Evolutionary conservation across 225 moss, liverwort and hornwort genomes (phyloP), one percentile per base, ranked within the genome.

Genomic region (Bryoerythrophyllum caledonicum): DNA sequence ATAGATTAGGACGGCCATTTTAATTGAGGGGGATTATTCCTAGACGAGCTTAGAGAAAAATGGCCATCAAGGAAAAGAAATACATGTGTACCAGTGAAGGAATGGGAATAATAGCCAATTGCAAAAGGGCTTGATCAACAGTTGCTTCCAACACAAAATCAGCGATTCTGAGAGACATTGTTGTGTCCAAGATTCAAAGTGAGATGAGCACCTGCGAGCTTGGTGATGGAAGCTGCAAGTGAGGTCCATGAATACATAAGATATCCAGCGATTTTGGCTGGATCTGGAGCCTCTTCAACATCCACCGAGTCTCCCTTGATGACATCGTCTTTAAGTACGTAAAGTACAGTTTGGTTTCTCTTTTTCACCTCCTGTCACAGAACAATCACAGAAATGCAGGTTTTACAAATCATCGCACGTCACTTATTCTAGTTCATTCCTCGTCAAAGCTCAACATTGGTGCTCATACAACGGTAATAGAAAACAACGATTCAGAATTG

Each of bases 171-270:
- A 49, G 12, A 44, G 25, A 26, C 11, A 60, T 68, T 14, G 25
- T 7, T 27, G 59, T 62, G n/a, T 19, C 54, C n/a, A 77, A 26
- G 60, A 70, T 38, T 16, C 24, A 1, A 62, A 3, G 71, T 30
- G 67, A 81, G 35, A 26, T 49, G 48, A 65, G 28, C 48, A 88
- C 92, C 92, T 87, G 94, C 94, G 46, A 97, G 93, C 78, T 97
- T 99, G 7, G 91, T 89, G 51, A 99, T 86, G 44, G 89, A 90
- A 4, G 91, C 93, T 74, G 85, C 87, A 28, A 99, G 82, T 21
- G 94, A 91, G 41, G 84, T 88, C 83, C 84, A 93, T 24, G 90
- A 88, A 80, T 87, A 91, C 86, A 93, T 84, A 17, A 92, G 60
- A 74, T 87, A 92, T 13, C 90, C 89, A 0, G 93, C 91, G 21